Evolutionary conservation across 352 stramenopile species (phyloP).

Genomic region (Hyaloperonospora arabidopsidis): DNA sequence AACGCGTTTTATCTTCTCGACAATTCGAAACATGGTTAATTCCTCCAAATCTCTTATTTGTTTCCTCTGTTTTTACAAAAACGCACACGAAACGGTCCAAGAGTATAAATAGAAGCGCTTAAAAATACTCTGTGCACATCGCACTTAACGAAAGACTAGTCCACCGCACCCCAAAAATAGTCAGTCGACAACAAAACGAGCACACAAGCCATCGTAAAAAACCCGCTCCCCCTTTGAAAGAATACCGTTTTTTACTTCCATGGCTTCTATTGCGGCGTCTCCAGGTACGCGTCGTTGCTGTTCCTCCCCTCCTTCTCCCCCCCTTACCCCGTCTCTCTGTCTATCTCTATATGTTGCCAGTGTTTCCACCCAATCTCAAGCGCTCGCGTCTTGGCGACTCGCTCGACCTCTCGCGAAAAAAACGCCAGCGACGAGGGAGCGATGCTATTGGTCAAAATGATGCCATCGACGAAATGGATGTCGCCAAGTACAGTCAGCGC

Average conservation of each 20-base stretch:
- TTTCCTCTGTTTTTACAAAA: too few species aligned
- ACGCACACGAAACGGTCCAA: too few species aligned
- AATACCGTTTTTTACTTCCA: slow-evolving; percentile 7
- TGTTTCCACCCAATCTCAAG: slow-evolving; percentile 59
- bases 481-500: slow-evolving; percentile 80
- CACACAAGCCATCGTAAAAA: too few species aligned
- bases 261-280: slow-evolving; percentile 72
- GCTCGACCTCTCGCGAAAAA: slow-evolving; percentile 51
- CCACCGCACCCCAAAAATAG: too few species aligned
- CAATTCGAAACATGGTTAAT: too few species aligned
- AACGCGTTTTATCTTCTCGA: too few species aligned
- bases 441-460: slow-evolving; percentile 16
- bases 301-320: background rate
- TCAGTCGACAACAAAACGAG: too few species aligned
- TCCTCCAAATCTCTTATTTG: too few species aligned
- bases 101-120: too few species aligned
- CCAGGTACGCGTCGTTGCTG: slow-evolving; percentile 25
- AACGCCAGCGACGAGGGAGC: slow-evolving; percentile 41
- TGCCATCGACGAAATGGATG: slow-evolving; percentile 32
- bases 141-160: too few species aligned
- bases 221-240: too few species aligned
- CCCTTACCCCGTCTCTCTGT: background rate
- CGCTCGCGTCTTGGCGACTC: slow-evolving; percentile 52
- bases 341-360: slow-evolving; percentile 6
- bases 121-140: too few species aligned